Base-by-base conservation (phyloP, 176 grass and related monocot genomes). In the Avena atlantica region DNA sequence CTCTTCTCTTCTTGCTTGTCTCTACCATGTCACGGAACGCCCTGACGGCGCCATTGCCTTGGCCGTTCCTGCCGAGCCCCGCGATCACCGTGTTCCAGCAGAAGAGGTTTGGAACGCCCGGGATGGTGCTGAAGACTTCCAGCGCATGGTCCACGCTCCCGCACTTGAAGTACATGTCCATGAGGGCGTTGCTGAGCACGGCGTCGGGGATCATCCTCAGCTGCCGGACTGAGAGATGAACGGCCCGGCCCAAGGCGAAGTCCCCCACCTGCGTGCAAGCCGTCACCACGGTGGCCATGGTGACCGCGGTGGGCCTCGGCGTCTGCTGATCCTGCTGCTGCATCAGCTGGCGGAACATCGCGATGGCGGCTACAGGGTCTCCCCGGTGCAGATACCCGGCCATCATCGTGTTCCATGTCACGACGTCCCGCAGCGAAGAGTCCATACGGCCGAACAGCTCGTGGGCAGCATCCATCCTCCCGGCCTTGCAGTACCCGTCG, bases 151-250 rank as follows among this genome's bases (percentile, higher is more conserved):
- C 83, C 42, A 84, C 70, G 61, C 83, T 88, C 14, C 93, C 86
- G 55, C 83, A 86, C 79, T 95, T 95, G 77, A 84, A 87, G 68
- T 95, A 90, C 93, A 92, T 92, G 79, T 90, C 90, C 2, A 87
- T 74, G 12, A 95, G 88, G 13, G 90, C 74, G 66, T 78, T 92
- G 62, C 76, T 85, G 16, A 92, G 47, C 78, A 88, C 58, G 58
- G 68, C 56, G 47, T 90, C 85, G 10, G 25, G 11, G 23, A 4
- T 13, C 15, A 56, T 60, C 21, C 49, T 56, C 17, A 14, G 48
- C 23, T 56, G 37, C 23, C 53, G 62, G 70, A 86, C 55, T 13
- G 42, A 83, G 17, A 60, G 59, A 15, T 92, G 85, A 6, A 92
- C 86, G 56, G 65, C 73, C 53, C 10, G 29, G 8, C 88, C 93